These are phyloP conservation scores for Trichoderma parareesei DNA, from an alignment of 495 filamentous ascomycete genomes.

Conservation along the genomic window DNA sequence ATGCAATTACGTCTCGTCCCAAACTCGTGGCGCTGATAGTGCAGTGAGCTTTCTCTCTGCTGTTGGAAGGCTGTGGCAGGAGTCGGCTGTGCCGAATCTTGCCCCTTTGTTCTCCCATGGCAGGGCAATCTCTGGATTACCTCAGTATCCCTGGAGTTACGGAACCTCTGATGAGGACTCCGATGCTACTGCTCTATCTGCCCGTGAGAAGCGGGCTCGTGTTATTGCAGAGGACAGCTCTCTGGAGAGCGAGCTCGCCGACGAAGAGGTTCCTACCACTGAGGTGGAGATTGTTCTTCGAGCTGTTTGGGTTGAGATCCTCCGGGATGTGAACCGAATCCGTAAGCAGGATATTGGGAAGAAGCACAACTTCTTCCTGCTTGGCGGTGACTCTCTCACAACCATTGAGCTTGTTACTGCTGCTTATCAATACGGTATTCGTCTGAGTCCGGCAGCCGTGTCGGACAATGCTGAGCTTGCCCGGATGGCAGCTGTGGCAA, in stretches of 20 bases:
- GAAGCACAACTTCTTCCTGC: conserved; percentile 30
- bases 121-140: conserved; percentile 21
- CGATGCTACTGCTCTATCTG: conserved; percentile 48
- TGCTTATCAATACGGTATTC: conserved; percentile 10
- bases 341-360: conserved; percentile 11
- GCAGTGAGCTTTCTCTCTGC: conserved; percentile 7
- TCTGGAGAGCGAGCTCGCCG: conserved; percentile 46
- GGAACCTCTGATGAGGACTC: conserved; percentile 27
- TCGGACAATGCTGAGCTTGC: not conserved
- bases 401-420: conserved; percentile 1
- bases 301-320: conserved; percentile 17
- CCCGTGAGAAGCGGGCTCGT: conserved; percentile 44
- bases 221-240: conserved; percentile 39
- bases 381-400: conserved; percentile 25
- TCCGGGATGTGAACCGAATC: conserved; percentile 20
- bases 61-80: conserved; percentile 10
- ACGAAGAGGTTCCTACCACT: conserved; percentile 16
- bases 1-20: conserved; percentile 3
- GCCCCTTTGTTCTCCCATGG: conserved; percentile 2
- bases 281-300: conserved; percentile 17
- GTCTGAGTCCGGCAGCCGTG: not conserved
- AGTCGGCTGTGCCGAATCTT: not conserved
- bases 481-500: conserved; percentile 7
- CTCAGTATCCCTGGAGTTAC: conserved; percentile 34
- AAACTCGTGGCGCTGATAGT: not conserved